Conservation (phyloP, 2,329 filamentous ascomycete genomes). For the Plectosphaerella cucumerina region DNA sequence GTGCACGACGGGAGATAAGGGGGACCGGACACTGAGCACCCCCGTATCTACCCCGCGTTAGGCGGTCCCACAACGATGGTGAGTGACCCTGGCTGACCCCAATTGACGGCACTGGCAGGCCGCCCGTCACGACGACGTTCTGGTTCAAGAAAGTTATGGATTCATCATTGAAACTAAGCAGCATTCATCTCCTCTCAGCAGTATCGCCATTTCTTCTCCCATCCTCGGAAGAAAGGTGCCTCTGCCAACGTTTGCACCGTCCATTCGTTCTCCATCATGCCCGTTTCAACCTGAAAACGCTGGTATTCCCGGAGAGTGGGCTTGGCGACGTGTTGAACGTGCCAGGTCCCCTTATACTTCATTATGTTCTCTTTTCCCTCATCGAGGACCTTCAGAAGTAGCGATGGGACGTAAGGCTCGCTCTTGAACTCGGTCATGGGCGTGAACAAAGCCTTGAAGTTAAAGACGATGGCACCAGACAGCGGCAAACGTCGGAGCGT, state of each 20-base stretch:
- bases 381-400: slow-evolving; percentile 64
- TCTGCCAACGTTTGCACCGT: slow-evolving; percentile 66
- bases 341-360: slow-evolving; percentile 80
- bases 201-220: slow-evolving; percentile 66
- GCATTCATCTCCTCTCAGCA: background rate
- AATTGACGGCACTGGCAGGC: too few relatives aligned
- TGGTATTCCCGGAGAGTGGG: slow-evolving; percentile 61
- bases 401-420: slow-evolving; percentile 68
- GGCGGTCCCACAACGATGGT: too few relatives aligned
- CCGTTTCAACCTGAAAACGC: slow-evolving; percentile 60
- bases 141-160: too few relatives aligned
- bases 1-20: too few relatives aligned
- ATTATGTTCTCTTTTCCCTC: slow-evolving; percentile 66
- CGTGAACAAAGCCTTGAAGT: slow-evolving; percentile 85
- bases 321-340: slow-evolving; percentile 69
- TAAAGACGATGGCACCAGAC: slow-evolving; percentile 73
- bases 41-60: too few relatives aligned
- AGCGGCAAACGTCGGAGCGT: slow-evolving; percentile 75
- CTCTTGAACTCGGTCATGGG: slow-evolving; percentile 64
- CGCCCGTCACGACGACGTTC: too few relatives aligned
- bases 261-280: slow-evolving; percentile 59
- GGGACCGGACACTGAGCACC: too few relatives aligned
- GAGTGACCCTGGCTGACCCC: too few relatives aligned
- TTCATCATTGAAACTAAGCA: too few relatives aligned
- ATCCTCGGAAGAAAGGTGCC: slow-evolving; percentile 70